phyloP scores from a whole-genome alignment of 345 rosid species.

The Acer yangbiense region DNA sequence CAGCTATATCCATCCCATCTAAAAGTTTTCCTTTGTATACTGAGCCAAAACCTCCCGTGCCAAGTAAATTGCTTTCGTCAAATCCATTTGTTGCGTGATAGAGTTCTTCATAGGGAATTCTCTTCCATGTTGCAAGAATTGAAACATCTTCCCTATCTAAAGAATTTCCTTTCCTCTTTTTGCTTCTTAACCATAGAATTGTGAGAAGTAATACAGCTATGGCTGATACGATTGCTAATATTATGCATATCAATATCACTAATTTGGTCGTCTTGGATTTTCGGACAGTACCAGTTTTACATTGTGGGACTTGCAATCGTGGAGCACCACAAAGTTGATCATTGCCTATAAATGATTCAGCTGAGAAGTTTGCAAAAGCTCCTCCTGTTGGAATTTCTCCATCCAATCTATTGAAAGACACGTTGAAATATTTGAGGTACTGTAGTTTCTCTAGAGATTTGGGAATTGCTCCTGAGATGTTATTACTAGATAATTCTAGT shows the following conservation, averaged over 20 bases:
- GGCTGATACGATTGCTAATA: neutral
- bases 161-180: neutral
- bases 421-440: neutral
- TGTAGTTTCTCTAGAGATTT: constrained; percentile 11
- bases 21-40: constrained; percentile 10
- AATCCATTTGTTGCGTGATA: neutral
- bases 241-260: no score
- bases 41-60: constrained; percentile 12
- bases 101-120: constrained; percentile 3
- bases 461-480: constrained; percentile 16
- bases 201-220: neutral
- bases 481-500: constrained; percentile 7
- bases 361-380: constrained; percentile 13
- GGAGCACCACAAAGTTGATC: constrained; percentile 15
- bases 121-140: neutral
- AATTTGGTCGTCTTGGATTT: no score
- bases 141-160: neutral
- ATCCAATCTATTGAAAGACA: constrained; percentile 11
- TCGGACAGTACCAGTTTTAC: neutral
- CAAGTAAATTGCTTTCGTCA: constrained; percentile 1
- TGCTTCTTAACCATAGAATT: neutral
- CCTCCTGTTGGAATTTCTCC: constrained; percentile 25
- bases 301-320: neutral
- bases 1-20: neutral
- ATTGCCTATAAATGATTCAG: constrained; percentile 15